These are phyloP conservation scores for Halophytophthora polymorphica DNA, from an alignment of 352 stramenopile genomes.

Conservation along the genomic window DNA sequence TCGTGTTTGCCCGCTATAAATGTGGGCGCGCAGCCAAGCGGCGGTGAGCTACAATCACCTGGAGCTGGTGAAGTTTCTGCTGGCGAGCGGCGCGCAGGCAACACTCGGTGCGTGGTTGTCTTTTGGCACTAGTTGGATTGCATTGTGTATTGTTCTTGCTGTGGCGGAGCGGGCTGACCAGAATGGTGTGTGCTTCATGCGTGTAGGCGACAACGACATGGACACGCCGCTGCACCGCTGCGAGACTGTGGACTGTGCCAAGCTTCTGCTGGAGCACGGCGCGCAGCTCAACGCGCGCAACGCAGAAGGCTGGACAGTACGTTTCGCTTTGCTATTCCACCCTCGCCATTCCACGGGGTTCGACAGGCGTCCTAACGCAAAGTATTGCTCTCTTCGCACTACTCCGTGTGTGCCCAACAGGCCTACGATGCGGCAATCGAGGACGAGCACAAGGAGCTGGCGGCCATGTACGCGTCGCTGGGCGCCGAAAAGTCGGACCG, in stretches of 20 bases:
- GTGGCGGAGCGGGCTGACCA: not conserved
- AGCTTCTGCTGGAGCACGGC: constrained; percentile 52
- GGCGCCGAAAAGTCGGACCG: constrained; percentile 49
- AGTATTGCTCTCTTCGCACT: not conserved
- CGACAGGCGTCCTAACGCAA: not conserved
- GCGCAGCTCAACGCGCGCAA: constrained; percentile 68
- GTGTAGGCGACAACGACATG: constrained; percentile 52
- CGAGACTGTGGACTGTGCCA: constrained; percentile 54
- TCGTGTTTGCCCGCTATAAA: not conserved
- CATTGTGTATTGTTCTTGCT: not conserved
- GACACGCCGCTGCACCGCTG: constrained; percentile 67
- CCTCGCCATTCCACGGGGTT: not conserved
- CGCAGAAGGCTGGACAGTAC: constrained; percentile 49
- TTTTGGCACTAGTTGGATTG: not conserved
- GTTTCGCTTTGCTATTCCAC: not conserved
- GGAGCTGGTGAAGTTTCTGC: constrained; percentile 48
- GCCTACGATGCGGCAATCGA: constrained; percentile 62
- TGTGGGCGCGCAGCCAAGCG: constrained; percentile 35
- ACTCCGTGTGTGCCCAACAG: constrained; percentile 18
- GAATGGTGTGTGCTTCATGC: not conserved
- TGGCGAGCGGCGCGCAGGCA: constrained; percentile 39
- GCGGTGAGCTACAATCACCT: constrained; percentile 70
- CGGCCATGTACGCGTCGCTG: constrained; percentile 40
- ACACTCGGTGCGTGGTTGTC: constrained; percentile 29
- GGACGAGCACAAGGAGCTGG: constrained; percentile 55